These are phyloP conservation scores for Solidago caesia DNA, from an alignment of 129 eudicot species.

Conservation along the genomic window DNA sequence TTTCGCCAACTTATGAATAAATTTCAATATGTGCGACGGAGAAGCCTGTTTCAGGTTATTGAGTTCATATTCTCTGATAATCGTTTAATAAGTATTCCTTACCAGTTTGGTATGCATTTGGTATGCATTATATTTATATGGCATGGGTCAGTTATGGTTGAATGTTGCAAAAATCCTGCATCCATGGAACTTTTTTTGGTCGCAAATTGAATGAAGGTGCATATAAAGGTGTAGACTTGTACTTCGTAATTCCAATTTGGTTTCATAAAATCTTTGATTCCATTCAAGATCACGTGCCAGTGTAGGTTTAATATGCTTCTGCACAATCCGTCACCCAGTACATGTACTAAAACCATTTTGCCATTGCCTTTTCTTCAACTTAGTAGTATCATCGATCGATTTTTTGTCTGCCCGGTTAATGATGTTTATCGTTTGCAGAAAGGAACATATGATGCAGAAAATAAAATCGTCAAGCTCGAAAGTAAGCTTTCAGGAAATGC, in stretches of 20 bases:
- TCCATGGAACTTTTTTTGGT: not conserved
- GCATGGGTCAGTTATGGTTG: too few species aligned
- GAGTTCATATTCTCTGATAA: slow-evolving; percentile 10
- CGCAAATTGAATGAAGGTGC: not conserved
- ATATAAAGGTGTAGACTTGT: not conserved
- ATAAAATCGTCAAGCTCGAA: slow-evolving; percentile 59
- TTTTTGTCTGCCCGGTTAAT: slow-evolving; percentile 10
- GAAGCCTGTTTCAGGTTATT: slow-evolving; percentile 62
- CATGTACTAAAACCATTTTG: not conserved
- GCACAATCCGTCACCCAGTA: too few species aligned
- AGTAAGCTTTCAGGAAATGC: slow-evolving; percentile 79
- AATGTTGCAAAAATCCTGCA: not conserved
- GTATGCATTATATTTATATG: not conserved
- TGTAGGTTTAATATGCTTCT: not conserved
- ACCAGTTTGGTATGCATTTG: slow-evolving; percentile 8
- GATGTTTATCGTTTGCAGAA: slow-evolving; percentile 34
- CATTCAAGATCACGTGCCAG: not conserved
- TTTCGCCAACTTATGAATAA: slow-evolving; percentile 2
- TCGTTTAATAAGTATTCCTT: not conserved
- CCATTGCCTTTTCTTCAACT: not conserved
- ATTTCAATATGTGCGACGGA: not conserved
- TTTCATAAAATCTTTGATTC: not conserved
- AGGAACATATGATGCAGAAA: slow-evolving; percentile 53
- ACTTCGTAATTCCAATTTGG: not conserved
- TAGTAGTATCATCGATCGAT: not conserved